Evolutionary conservation across 2,329 filamentous ascomycete genomes (phyloP).

Genomic region (Teratosphaeria viscida): DNA sequence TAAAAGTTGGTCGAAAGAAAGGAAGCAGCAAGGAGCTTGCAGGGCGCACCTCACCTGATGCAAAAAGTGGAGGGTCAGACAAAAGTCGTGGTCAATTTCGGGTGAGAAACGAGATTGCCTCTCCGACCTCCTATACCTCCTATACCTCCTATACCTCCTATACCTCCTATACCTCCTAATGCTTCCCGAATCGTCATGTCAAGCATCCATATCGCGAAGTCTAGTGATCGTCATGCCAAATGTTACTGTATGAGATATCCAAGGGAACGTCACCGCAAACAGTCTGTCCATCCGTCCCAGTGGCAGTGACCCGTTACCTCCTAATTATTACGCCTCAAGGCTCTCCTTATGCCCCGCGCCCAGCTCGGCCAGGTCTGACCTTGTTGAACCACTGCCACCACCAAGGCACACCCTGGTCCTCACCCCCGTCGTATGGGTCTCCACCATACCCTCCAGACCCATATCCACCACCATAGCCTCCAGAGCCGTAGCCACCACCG

Average conservation of each 20-base stretch:
- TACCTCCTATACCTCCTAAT: background rate
- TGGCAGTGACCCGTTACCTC: no score
- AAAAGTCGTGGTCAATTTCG: background rate
- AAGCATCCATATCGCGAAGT: background rate
- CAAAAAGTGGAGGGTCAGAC: background rate
- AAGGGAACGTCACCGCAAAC: background rate
- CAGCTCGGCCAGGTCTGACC: background rate
- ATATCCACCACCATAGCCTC: background rate
- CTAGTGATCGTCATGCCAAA: background rate
- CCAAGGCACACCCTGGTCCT: background rate
- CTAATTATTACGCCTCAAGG: background rate
- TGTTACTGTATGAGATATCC: background rate
- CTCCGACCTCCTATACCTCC: background rate
- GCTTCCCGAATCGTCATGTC: background rate
- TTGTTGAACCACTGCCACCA: constrained; percentile 3
- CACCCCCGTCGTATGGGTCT: background rate
- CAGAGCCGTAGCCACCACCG: background rate
- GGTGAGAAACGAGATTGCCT: background rate
- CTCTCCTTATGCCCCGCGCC: background rate
- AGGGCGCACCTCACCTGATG: background rate
- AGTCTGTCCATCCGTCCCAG: background rate
- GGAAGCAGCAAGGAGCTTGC: background rate
- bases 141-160: background rate
- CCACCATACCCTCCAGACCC: background rate
- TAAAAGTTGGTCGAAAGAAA: background rate